Base-by-base conservation (phyloP, 2,329 filamentous ascomycete species). In the Aspergillus neotritici region DNA sequence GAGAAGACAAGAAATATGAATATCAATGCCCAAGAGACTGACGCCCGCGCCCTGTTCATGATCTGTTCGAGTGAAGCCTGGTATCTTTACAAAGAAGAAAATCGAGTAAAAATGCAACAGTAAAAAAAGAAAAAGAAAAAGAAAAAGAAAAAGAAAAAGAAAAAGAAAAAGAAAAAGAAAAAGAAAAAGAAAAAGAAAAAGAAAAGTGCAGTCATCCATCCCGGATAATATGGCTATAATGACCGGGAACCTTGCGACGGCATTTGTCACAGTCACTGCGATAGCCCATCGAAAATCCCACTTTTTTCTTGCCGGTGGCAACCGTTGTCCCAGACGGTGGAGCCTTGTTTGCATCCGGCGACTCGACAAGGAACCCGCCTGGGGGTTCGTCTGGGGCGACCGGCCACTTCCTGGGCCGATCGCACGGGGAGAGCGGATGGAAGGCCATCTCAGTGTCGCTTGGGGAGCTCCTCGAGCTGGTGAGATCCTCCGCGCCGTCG, bases 261-360 rank as follows among this genome's bases (percentile, higher is more conserved):
- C 86, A 90, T 65, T 88, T 88, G 48, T 88, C 84, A 61, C 86
- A 90, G 63, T 87, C 85, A 10, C 82, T 76, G 50, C 85, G 74
- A 67, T 84, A 89, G 39, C 86, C 86, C 79, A 89, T 87, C 56
- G 83, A 86, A 62, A 89, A 84, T 48, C 77, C 80, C 61, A 78
- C 79, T 66, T 84, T 85, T 36, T 56, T 50, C 34, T 53, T 55
- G 16, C 37, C 42, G 12, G 42, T 25, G 21, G 21, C 21, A 25
- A 8, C 31, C 13, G 43, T 31, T 32, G 29, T 34, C 35, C 39
- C 35, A 29, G 38, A 41, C 35, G 40, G 14, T 7, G 33, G 13
- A 32, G 29, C 29, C 10, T 5, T 12, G 12, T 31, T 41, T 14
- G 6, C 28, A 12, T 38, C 28, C 7, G 32, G 40, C 13, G 37